phyloP scores from a whole-genome alignment of 441 rosid genomes.

The Viola pubescens region DNA sequence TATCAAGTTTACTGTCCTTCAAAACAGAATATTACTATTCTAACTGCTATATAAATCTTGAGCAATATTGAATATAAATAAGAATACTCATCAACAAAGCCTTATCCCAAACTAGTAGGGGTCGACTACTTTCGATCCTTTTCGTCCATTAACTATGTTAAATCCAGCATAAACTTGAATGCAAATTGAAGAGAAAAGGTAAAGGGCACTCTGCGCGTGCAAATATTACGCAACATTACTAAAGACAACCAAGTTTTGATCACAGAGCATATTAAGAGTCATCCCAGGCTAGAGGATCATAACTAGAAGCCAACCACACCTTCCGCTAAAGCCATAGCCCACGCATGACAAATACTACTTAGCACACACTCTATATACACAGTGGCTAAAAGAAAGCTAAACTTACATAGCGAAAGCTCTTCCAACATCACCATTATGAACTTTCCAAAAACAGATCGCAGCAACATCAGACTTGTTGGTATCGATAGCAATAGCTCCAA shows the following conservation, averaged over 20 bases:
- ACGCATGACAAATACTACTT: not conserved
- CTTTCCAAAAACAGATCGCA: conserved; percentile 38
- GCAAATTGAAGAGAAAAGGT: too few species aligned
- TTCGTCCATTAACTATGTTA: not conserved
- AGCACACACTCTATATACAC: not conserved
- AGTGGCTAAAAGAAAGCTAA: conserved; percentile 1
- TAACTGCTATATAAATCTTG: too few species aligned
- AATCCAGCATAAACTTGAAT: not conserved
- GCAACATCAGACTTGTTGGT: conserved; percentile 41
- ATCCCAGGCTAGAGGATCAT: not conserved
- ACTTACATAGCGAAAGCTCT: conserved; percentile 21
- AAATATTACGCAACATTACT: not conserved
- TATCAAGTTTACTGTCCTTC: too few species aligned
- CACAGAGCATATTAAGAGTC: not conserved
- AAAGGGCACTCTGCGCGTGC: too few species aligned
- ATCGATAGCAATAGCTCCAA: conserved; percentile 69
- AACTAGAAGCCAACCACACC: not conserved
- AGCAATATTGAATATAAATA: too few species aligned
- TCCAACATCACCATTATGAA: conserved; percentile 34
- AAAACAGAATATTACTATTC: too few species aligned
- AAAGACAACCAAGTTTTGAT: not conserved
- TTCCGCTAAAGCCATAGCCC: too few species aligned
- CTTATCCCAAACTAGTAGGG: not conserved
- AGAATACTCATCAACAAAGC: not conserved
- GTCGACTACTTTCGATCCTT: not conserved